Base-by-base conservation (phyloP, 2,329 filamentous ascomycete species). In the Penicillium sp. region DNA sequence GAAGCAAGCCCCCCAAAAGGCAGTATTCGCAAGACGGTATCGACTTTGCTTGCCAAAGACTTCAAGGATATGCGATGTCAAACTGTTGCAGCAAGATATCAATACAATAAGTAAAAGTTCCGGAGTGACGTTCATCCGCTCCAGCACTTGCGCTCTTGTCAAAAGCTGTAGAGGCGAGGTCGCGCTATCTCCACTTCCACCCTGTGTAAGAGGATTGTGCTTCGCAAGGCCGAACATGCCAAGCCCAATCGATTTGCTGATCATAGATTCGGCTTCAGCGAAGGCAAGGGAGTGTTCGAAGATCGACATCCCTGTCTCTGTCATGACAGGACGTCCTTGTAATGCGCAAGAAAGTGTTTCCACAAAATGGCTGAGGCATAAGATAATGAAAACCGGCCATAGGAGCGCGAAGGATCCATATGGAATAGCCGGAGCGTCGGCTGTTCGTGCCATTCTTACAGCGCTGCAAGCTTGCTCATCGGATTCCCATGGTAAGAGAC, bases 251-350 rank as follows among this genome's bases (percentile, higher is more conserved):
- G 92, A 89, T 61, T 87, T 89, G 64, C 87, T 87, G 44, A 97
- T 87, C 60, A 92, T 89, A 27, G 90, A 88, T 71, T 99, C 94
- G 8, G 93, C 93, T 73, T 99, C 94, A 11, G 93, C 91, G 75
- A 97, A 99, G 2, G 93, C 93, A 8, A 99, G 80, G 0, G 92
- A 97, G 69, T 97, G 92, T 71, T 99, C 94, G 67, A 97, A 96
- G 2, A 97, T 83, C 0, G 92, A 96, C 90, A 97, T 96, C 18
- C 92, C 92, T 1, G 91, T 95, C 75, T 97, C 94, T 0, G 90
- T 88, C 59, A 89, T 85, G 0, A 90, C 84, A 2, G 85, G 83
- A 2, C 89, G 85, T 29, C 93, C 93, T 71, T 96, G 91, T 6
- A 97, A 82, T 9, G 93, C 90, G 71, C 91, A 96, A 4, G 89